phyloP scores from a whole-genome alignment of 257 asterid species.

The Solanum tarapatanum region DNA sequence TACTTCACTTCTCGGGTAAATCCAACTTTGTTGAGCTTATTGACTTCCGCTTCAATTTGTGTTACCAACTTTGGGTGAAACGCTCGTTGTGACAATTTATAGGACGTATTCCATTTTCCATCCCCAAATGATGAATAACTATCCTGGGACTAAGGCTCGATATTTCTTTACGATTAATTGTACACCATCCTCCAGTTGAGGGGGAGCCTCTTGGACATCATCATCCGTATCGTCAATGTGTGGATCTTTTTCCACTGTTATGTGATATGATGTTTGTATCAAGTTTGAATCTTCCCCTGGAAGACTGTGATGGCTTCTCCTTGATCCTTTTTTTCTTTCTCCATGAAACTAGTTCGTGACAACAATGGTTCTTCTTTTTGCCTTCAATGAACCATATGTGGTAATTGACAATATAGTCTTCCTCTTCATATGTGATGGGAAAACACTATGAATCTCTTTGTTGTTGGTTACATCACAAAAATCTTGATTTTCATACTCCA shows the following conservation, averaged over 20 bases:
- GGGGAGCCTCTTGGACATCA: neutral
- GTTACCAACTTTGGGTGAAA: too few species aligned
- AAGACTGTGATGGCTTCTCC: neutral
- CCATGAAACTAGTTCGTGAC: too few species aligned
- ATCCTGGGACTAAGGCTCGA: neutral
- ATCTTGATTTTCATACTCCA: neutral
- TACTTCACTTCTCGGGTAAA: neutral
- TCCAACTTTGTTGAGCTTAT: neutral
- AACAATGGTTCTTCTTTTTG: too few species aligned
- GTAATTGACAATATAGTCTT: too few species aligned
- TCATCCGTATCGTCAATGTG: neutral
- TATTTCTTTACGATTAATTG: too few species aligned
- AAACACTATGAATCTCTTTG: neutral
- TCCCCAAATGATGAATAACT: neutral
- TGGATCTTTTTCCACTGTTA: too few species aligned
- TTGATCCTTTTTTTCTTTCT: too few species aligned
- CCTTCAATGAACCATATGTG: neutral
- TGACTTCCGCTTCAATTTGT: neutral
- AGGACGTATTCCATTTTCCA: neutral
- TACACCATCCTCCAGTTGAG: neutral
- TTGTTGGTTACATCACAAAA: too few species aligned
- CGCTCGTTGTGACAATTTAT: neutral
- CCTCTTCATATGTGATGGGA: neutral
- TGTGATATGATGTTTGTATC: neutral
- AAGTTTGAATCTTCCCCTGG: neutral